A percentile compares a stretch with the other conserved stretches of the same genome.
Evolutionary conservation across 2,329 filamentous ascomycete species (phyloP).

Genomic region (Nigrospora oryzae): DNA sequence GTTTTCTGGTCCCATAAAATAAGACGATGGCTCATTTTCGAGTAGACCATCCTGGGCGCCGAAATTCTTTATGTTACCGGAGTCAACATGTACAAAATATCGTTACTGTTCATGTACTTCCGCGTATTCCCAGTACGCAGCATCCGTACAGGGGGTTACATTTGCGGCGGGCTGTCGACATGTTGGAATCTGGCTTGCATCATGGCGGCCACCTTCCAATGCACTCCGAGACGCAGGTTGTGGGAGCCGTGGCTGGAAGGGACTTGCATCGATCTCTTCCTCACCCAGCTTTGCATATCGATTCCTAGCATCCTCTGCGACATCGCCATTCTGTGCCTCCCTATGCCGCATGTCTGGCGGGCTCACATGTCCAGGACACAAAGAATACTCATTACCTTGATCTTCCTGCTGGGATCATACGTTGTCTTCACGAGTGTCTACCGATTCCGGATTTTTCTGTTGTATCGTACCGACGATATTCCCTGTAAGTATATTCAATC

Average conservation of each 20-base stretch:
- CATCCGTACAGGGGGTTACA: not conserved
- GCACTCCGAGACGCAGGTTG: not conserved
- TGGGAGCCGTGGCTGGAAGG: conserved; percentile 1
- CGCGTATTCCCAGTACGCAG: not conserved
- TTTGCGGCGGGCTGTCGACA: not conserved
- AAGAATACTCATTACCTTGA: conserved; percentile 1
- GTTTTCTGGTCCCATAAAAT: no score
- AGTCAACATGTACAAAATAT: conserved; percentile 4
- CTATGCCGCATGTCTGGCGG: conserved; percentile 3
- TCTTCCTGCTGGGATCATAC: conserved; percentile 3
- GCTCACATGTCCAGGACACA: conserved; percentile 1
- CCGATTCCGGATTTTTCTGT: conserved; percentile 1
- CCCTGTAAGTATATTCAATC: not conserved
- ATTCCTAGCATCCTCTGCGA: conserved; percentile 1
- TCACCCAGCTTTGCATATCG: conserved; percentile 1
- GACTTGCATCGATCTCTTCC: conserved; percentile 1
- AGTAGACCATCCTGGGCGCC: not conserved
- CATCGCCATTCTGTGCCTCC: conserved; percentile 3
- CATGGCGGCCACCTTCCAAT: conserved; percentile 2
- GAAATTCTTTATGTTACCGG: conserved; percentile 1
- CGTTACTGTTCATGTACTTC: conserved; percentile 1
- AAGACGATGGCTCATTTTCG: no score
- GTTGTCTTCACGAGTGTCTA: conserved; percentile 3
- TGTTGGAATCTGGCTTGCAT: conserved; percentile 1
- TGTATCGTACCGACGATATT: conserved; percentile 1